These are phyloP conservation scores for Erigeron canadensis DNA, from an alignment of 129 eudicot genomes.

Conservation along the genomic window DNA sequence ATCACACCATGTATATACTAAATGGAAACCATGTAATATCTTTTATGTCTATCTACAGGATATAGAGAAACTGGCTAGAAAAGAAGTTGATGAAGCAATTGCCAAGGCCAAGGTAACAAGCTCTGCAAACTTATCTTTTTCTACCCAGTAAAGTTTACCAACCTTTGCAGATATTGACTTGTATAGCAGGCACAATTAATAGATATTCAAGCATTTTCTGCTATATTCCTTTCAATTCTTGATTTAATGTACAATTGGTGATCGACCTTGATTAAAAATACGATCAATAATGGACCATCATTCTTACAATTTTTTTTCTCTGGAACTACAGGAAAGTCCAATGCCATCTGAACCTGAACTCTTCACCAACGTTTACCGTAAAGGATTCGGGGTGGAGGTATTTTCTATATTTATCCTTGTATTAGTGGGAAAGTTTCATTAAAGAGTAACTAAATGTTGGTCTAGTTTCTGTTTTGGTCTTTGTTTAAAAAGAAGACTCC, in stretches of 20 bases:
- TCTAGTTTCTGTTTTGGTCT: not conserved
- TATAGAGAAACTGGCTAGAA: slow-evolving; percentile 78
- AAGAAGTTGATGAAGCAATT: slow-evolving; percentile 95
- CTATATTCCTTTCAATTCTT: not conserved
- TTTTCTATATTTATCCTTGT: not conserved
- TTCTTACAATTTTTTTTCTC: slow-evolving; percentile 7
- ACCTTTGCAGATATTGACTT: not conserved
- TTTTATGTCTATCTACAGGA: slow-evolving; percentile 47
- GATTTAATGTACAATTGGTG: no score
- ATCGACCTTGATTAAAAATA: not conserved
- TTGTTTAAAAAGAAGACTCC: not conserved
- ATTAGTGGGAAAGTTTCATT: not conserved
- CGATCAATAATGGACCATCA: not conserved
- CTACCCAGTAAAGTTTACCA: not conserved
- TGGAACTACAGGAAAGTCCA: slow-evolving; percentile 75
- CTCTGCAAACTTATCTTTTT: not conserved
- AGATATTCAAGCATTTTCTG: not conserved
- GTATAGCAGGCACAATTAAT: not conserved
- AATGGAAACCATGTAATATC: not conserved
- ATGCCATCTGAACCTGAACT: slow-evolving; percentile 82
- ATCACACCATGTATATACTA: not conserved
- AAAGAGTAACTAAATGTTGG: not conserved
- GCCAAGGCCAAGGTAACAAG: slow-evolving; percentile 82
- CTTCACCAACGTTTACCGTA: slow-evolving; percentile 79
- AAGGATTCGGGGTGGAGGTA: slow-evolving; percentile 94